These are phyloP conservation scores for Penicillium verrucosum DNA, from an alignment of 2,329 filamentous ascomycete genomes.

Conservation along the genomic window DNA sequence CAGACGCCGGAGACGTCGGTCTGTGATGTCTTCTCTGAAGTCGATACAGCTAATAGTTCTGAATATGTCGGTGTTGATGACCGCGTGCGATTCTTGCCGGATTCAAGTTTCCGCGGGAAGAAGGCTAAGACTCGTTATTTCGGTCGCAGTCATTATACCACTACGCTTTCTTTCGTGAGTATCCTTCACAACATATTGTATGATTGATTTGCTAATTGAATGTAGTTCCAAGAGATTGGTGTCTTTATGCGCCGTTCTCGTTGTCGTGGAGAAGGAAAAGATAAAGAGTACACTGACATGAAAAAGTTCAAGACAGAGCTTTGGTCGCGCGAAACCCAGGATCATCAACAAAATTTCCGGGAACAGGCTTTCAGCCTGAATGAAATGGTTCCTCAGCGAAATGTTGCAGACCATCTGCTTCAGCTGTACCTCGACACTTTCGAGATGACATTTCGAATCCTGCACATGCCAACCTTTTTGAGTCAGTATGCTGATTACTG, in stretches of 20 bases:
- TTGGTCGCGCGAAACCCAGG: slow-evolving; percentile 27
- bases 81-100: slow-evolving; percentile 27
- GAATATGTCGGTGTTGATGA: slow-evolving; percentile 25
- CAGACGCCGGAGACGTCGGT: slow-evolving; percentile 28
- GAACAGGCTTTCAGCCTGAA: slow-evolving; percentile 31
- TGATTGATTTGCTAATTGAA: slow-evolving; percentile 1
- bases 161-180: slow-evolving; percentile 34
- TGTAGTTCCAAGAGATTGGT: slow-evolving; percentile 31
- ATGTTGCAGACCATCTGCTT: slow-evolving; percentile 51
- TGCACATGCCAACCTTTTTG: slow-evolving; percentile 58
- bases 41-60: slow-evolving; percentile 4
- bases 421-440: slow-evolving; percentile 55
- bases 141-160: slow-evolving; percentile 31
- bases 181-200: neutral
- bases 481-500: slow-evolving; percentile 56
- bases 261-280: slow-evolving; percentile 14
- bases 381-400: slow-evolving; percentile 44
- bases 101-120: slow-evolving; percentile 31
- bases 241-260: slow-evolving; percentile 24
- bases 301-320: slow-evolving; percentile 31
- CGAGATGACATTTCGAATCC: slow-evolving; percentile 56
- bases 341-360: slow-evolving; percentile 30
- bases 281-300: slow-evolving; percentile 27
- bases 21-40: slow-evolving; percentile 15
- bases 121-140: slow-evolving; percentile 30